These are phyloP conservation scores for Aegilops longissima DNA, from an alignment of 176 grass and related monocot species.

Conservation along the genomic window DNA sequence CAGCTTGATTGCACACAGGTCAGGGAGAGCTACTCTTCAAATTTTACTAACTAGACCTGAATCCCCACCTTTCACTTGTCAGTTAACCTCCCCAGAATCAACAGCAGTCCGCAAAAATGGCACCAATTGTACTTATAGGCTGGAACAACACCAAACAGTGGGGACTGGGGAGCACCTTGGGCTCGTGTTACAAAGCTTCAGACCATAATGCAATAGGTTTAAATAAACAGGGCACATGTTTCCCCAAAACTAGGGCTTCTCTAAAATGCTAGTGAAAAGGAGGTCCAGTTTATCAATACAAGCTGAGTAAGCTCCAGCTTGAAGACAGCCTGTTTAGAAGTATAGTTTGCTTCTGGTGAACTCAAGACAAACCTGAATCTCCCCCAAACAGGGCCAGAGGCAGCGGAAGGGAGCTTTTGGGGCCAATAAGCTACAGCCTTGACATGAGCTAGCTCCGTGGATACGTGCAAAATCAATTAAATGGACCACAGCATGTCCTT, in stretches of 20 bases:
- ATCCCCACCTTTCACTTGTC: no score
- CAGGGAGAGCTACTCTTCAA: no score
- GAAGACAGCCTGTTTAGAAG: background rate
- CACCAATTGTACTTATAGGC: background rate
- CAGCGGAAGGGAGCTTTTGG: background rate
- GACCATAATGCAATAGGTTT: background rate
- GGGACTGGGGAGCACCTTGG: background rate
- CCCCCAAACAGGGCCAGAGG: background rate
- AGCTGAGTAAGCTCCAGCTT: background rate
- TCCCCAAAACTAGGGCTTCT: background rate
- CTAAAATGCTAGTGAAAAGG: constrained; percentile 5
- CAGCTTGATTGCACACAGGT: no score
- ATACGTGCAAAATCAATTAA: constrained; percentile 23
- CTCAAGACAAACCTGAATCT: constrained; percentile 9
- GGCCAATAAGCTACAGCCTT: background rate
- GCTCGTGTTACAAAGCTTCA: background rate
- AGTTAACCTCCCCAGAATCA: no score
- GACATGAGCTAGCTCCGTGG: constrained; percentile 1
- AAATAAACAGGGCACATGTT: background rate
- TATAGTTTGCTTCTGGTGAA: background rate
- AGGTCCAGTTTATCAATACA: background rate
- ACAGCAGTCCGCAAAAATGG: no score
- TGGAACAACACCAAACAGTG: background rate
- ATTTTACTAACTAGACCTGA: no score
- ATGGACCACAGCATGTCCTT: background rate